Evolutionary conservation across 1,284 basidiomycete species (phyloP).

Genomic region (Leccinum pseudoinsigne): DNA sequence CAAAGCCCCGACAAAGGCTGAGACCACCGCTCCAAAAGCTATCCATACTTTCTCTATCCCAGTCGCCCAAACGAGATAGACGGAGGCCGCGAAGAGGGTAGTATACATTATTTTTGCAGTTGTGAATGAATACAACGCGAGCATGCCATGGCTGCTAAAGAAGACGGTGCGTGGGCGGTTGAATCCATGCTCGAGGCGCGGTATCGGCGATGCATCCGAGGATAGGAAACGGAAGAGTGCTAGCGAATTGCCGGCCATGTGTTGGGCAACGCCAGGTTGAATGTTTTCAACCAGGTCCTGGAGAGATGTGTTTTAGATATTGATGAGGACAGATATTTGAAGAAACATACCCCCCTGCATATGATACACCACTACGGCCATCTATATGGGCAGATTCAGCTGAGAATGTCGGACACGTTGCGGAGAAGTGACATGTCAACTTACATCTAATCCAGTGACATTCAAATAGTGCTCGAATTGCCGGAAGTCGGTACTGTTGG

Average conservation of each 20-base stretch:
- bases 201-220: conserved; percentile 62
- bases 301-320: conserved; percentile 22
- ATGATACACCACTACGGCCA: conserved; percentile 94
- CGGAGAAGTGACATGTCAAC: conserved; percentile 21
- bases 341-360: conserved; percentile 63
- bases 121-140: conserved; percentile 75
- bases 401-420: not conserved
- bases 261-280: conserved; percentile 78
- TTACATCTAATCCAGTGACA: conserved; percentile 81
- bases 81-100: conserved; percentile 46
- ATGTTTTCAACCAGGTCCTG: conserved; percentile 83
- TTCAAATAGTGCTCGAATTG: conserved; percentile 94
- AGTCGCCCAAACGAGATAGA: conserved; percentile 41
- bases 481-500: conserved; percentile 82
- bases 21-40: conserved; percentile 44
- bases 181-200: conserved; percentile 56
- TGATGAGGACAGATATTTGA: conserved; percentile 4
- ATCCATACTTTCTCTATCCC: conserved; percentile 29
- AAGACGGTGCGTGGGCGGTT: conserved; percentile 71
- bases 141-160: conserved; percentile 68
- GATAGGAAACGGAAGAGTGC: conserved; percentile 84
- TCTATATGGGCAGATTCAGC: conserved; percentile 46
- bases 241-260: conserved; percentile 92
- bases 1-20: conserved; percentile 58
- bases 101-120: conserved; percentile 75